Evolutionary conservation across 768 basidiomycete species (phyloP), one percentile per base, ranked within the genome.

Genomic region (Mycena kentingensis): DNA sequence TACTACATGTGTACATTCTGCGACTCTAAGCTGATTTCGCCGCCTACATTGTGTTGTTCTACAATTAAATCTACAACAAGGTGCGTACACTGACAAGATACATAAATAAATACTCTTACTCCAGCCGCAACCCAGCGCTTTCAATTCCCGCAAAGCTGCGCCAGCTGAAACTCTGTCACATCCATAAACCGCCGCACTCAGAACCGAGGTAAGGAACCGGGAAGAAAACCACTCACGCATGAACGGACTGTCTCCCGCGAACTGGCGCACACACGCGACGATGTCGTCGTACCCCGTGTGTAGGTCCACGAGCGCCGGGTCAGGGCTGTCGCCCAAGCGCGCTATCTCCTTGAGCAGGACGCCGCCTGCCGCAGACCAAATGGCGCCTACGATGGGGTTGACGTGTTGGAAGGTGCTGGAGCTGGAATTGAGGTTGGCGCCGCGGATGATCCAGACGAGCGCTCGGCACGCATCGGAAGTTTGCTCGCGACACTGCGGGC

Each of bases 301-400:
- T 15, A 57, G 8, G 31, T 57, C 55, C 3, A 46, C 55, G 19
- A 42, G 32, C 1, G 31, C 26, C 4, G 50, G 41, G 21, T 43
- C 25, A 7, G 50, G 39, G 37, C 47, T 29, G 8, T n/a, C 16
- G 7, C 46, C 44, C 10, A 51, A 15, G 19, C 35, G 32, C 11
- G 16, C 12, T 15, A 57, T 52, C 28, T 52, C 46, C 25, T 48
- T 34, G 11, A 11, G 6, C 36, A 57, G 27, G 21, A 57, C 22
- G 7, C 47, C 50, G 12, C 37, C 39, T 2, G 55, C 45, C 39
- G 27, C n/a, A 8, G 35, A 37, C 54, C 54, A 55, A 12, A 55
- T 16, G n/a, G 48, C 6, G 4, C 54, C 48, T 3, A 55, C 22
- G 28, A 55, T 45, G 5, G 54, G 54, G 32, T 55, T 46, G 34